Evolutionary conservation across 2,329 filamentous ascomycete species (phyloP).

Genomic region (Pseudocercospora fuligena): DNA sequence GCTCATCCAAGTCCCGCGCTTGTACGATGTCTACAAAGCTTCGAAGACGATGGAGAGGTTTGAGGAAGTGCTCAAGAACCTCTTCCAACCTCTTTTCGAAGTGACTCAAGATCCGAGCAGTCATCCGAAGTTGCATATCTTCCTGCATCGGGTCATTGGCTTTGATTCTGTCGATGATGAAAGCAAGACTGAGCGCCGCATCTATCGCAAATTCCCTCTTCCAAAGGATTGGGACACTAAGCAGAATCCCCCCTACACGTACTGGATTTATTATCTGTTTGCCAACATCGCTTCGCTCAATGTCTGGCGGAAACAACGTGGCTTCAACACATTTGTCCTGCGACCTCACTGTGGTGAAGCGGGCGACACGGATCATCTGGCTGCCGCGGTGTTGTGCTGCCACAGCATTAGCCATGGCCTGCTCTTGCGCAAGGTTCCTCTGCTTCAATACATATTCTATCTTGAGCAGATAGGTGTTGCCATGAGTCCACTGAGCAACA

Average conservation of each 20-base stretch:
- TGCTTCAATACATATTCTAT: slow-evolving; percentile 97
- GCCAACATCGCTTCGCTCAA: slow-evolving; percentile 94
- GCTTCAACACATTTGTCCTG: slow-evolving; percentile 93
- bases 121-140: slow-evolving; percentile 92
- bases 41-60: slow-evolving; percentile 85
- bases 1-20: slow-evolving; percentile 91
- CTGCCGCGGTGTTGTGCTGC: slow-evolving; percentile 86
- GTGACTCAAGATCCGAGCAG: slow-evolving; percentile 84
- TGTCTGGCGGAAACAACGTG: slow-evolving; percentile 83
- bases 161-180: slow-evolving; percentile 99
- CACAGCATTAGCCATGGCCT: slow-evolving; percentile 97
- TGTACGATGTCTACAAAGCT: slow-evolving; percentile 95
- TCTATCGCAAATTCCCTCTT: slow-evolving; percentile 95
- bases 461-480: slow-evolving; percentile 97
- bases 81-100: slow-evolving; percentile 93
- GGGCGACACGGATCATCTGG: slow-evolving; percentile 93
- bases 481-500: slow-evolving; percentile 99
- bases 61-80: slow-evolving; percentile 85
- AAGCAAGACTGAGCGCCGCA: slow-evolving; percentile 89
- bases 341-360: slow-evolving; percentile 96
- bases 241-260: slow-evolving; percentile 97
- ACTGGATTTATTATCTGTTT: slow-evolving; percentile 98
- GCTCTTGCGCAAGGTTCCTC: slow-evolving; percentile 86
- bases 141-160: slow-evolving; percentile 91
- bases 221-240: slow-evolving; percentile 87